Base-by-base conservation (phyloP, 495 filamentous ascomycete species). In the Neurospora sp. region DNA sequence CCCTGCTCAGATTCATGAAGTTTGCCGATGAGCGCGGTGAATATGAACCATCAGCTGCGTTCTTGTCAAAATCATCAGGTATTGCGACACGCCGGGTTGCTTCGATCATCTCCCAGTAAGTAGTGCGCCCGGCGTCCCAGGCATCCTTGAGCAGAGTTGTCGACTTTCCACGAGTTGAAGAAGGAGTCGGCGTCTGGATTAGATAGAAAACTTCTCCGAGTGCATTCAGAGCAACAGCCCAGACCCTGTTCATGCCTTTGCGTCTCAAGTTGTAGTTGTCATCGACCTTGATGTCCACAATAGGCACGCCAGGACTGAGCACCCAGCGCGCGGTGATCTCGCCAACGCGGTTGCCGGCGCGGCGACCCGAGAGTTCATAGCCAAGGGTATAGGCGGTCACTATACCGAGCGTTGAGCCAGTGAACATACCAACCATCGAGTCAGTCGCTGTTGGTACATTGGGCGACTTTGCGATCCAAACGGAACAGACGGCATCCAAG, bases 391-490 rank as follows among this genome's bases (percentile, higher is more conserved):
- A 97, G 0, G 91, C 86, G 3, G 93, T 92, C 27, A 99, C 85
- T n/a, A 98, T 85, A 66, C 96, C 96, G 3, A 91, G 87, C 14
- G 94, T 92, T 10, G 94, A 96, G 5, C 96, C 96, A 72, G 90
- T 87, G 77, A 98, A 78, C 75, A 98, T 91, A 0, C 93, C 96
- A 54, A 96, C 78, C 75, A 95, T 84, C 3, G 93, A 93, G 62
- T 93, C 87, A 0, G 94, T 94, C 73, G 89, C 85, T 62, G 89
- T 87, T 18, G 91, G 89, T 35, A 98, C 84, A 39, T 86, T 83
- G 3, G 88, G 78, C 1, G 92, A 91, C 78, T 98, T 98, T 2
- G 95, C 93, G 77, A 98, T 94, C 96, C 96, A 99, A 7, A 97
- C 89, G 23, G 89, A 87, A 77, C 90, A 92, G 54, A 94, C 83